Conservation (phyloP, 2,329 filamentous ascomycete genomes). For the Colletotrichum sp. region DNA sequence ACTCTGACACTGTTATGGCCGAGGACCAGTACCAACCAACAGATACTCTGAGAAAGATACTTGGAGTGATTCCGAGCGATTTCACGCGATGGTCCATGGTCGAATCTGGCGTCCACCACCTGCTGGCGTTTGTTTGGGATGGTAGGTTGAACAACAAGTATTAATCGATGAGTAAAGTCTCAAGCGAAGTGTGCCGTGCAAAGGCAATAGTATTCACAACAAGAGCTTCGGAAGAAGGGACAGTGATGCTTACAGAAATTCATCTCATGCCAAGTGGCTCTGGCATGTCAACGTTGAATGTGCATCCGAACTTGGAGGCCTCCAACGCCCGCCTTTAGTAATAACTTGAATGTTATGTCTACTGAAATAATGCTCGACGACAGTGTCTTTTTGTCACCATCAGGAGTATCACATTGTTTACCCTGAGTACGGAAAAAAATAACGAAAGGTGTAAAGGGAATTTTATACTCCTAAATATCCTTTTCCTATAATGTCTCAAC, state of each 20-base stretch:
- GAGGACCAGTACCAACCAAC: not conserved
- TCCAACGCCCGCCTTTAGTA: not conserved
- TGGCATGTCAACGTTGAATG: not conserved
- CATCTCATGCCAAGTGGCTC: not conserved
- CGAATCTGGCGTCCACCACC: not conserved
- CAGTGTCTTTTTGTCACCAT: not conserved
- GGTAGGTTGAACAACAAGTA: not conserved
- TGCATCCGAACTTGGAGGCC: not conserved
- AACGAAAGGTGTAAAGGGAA: too few species aligned
- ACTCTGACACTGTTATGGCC: not conserved
- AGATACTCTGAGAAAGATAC: not conserved
- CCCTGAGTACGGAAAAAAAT: too few species aligned
- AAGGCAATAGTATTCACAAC: too few species aligned
- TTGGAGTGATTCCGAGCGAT: not conserved
- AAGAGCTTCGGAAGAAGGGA: too few species aligned
- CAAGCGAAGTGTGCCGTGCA: not conserved
- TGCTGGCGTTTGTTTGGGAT: not conserved
- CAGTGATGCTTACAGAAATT: not conserved
- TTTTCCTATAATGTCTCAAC: not conserved
- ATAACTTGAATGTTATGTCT: not conserved
- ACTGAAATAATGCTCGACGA: rapidly evolving
- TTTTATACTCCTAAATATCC: rapidly evolving
- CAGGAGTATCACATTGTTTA: not conserved
- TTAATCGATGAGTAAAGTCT: not conserved
- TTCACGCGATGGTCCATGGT: not conserved